Conservation (phyloP, 768 basidiomycete genomes). For the Lactarius pseudohatsudake region DNA sequence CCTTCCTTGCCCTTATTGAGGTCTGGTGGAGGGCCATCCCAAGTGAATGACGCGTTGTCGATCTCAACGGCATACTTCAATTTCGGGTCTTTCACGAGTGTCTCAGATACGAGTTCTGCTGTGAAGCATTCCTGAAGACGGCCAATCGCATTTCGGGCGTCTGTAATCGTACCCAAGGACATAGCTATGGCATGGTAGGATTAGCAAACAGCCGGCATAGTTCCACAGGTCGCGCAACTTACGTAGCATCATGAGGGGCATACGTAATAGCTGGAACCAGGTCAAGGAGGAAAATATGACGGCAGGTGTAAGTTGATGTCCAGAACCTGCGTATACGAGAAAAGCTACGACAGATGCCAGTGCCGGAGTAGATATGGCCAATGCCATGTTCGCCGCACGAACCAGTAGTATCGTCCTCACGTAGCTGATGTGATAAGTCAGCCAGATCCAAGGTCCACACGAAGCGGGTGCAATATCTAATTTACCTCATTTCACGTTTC, state of each 20-base stretch:
- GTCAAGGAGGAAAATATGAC: constrained; percentile 83
- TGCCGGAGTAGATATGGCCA: constrained; percentile 70
- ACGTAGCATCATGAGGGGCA: constrained; percentile 77
- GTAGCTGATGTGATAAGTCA: constrained; percentile 41
- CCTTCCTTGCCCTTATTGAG: constrained; percentile 35
- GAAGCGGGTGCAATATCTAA: constrained; percentile 2
- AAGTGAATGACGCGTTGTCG: constrained; percentile 72
- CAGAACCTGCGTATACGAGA: constrained; percentile 72
- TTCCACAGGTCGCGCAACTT: constrained; percentile 22
- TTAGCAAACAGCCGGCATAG: background rate
- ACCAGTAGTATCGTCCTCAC: constrained; percentile 66
- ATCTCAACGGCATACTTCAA: constrained; percentile 65
- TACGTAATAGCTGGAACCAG: constrained; percentile 77
- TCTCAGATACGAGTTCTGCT: constrained; percentile 71
- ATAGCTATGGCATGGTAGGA: constrained; percentile 44
- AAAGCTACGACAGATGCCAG: constrained; percentile 81
- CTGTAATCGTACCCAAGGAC: constrained; percentile 75
- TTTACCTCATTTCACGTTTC: constrained; percentile 60
- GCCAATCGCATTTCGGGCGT: constrained; percentile 76
- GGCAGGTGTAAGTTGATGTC: constrained; percentile 66
- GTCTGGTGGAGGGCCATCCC: constrained; percentile 76
- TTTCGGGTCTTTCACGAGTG: constrained; percentile 50
- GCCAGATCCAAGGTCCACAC: constrained; percentile 5
- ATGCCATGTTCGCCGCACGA: constrained; percentile 64
- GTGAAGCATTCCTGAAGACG: constrained; percentile 82